A percentile compares a stretch with the other conserved stretches of the same genome.
These are phyloP conservation scores for Mucor velutinosus DNA, from an alignment of 371 early-diverging fungal genomes.

Conservation along the genomic window DNA sequence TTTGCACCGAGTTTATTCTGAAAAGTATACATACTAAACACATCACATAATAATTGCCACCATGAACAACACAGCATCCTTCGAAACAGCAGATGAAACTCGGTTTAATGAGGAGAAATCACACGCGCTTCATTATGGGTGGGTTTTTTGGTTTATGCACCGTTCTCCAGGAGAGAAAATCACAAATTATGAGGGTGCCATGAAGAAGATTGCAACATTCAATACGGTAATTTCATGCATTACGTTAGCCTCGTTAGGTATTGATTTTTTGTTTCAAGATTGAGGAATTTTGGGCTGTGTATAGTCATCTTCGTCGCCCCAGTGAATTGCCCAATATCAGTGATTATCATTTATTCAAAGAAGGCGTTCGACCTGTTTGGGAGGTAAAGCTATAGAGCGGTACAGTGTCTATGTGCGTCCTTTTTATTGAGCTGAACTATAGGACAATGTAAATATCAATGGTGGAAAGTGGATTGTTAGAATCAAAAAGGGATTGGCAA, in stretches of 20 bases:
- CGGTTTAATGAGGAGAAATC: neutral
- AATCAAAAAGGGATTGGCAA: constrained; percentile 91
- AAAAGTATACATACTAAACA: neutral
- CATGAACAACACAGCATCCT: constrained; percentile 1
- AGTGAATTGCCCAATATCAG: constrained; percentile 86
- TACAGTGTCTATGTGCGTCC: neutral
- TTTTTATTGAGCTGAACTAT: neutral
- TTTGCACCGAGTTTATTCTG: neutral
- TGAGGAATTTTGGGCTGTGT: constrained; percentile 94
- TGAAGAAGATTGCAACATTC: constrained; percentile 86
- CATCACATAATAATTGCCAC: neutral
- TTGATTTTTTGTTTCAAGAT: neutral
- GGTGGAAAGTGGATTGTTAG: constrained; percentile 99
- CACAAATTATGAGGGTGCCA: constrained; percentile 82
- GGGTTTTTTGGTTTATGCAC: constrained; percentile 94
- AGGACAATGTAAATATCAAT: constrained; percentile 84
- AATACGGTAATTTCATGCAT: constrained; percentile 57
- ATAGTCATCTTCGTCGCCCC: constrained; percentile 84
- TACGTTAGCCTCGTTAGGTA: constrained; percentile 67
- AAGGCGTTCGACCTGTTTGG: constrained; percentile 97
- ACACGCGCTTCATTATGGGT: constrained; percentile 65
- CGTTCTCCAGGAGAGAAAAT: constrained; percentile 86
- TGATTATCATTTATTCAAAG: constrained; percentile 95
- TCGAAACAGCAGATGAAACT: neutral
- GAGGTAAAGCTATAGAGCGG: constrained; percentile 61